A percentile compares a stretch with the other conserved stretches of the same genome.
These are phyloP conservation scores for Crithidia thermophila DNA, from an alignment of 208 protist species.

Conservation along the genomic window DNA sequence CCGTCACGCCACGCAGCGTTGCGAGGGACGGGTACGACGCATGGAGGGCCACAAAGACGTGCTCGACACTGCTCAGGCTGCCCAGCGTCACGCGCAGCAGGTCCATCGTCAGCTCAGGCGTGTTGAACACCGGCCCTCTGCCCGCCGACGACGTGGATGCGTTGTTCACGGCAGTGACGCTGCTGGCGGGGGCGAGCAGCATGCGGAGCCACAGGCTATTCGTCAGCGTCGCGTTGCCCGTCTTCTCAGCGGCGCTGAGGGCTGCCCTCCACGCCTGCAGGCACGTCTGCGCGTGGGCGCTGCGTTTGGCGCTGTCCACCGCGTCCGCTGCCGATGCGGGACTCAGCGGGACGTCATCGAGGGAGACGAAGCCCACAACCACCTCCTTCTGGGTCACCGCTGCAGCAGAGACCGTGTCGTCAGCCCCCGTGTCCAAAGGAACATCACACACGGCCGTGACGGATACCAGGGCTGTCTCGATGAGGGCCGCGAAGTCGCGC, in stretches of 20 bases:
- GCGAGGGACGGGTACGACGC: constrained; percentile 6
- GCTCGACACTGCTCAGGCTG: constrained; percentile 41
- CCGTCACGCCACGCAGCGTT: constrained; percentile 1
- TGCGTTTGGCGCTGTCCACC: too few relatives aligned
- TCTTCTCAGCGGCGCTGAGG: constrained; percentile 1
- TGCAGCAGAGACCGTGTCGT: neutral
- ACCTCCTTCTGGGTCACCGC: constrained; percentile 22
- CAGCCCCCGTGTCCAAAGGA: too few relatives aligned
- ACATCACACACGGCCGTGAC: constrained; percentile 63
- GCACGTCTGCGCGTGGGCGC: neutral
- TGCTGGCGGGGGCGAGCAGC: constrained; percentile 45
- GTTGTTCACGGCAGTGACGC: constrained; percentile 25
- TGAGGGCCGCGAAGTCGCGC: constrained; percentile 51
- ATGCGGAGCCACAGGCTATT: constrained; percentile 83
- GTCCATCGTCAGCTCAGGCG: constrained; percentile 32
- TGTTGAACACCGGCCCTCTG: neutral
- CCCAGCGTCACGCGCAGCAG: constrained; percentile 52
- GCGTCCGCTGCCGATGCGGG: neutral
- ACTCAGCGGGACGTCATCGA: constrained; percentile 29
- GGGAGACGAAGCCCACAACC: constrained; percentile 57
- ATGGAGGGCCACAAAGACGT: constrained; percentile 40
- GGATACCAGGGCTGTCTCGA: constrained; percentile 68
- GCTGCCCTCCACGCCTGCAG: neutral
- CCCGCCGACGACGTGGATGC: neutral
- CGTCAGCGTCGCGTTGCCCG: constrained; percentile 11